Evolutionary conservation across 176 grass and related monocot genomes (phyloP).

Genomic region (Lolium multiflorum): DNA sequence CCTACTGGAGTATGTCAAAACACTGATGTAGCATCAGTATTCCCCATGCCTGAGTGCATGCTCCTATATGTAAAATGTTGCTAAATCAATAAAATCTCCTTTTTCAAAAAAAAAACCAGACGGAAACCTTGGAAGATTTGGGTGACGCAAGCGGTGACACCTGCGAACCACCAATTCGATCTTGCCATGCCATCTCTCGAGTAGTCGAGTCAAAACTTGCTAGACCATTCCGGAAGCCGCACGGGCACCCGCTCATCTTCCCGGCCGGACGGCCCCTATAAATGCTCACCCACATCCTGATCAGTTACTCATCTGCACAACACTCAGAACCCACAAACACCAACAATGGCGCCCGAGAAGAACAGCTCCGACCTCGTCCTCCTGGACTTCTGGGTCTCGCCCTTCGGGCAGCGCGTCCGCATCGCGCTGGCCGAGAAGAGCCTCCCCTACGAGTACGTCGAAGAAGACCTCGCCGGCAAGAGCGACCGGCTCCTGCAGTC

Average conservation of each 20-base stretch:
- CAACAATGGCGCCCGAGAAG: constrained; percentile 23
- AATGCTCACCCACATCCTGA: not conserved
- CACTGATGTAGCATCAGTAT: too few species aligned
- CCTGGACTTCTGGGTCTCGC: constrained; percentile 65
- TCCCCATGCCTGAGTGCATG: too few species aligned
- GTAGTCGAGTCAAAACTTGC: not conserved
- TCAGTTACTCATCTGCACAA: too few species aligned
- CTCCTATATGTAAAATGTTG: too few species aligned
- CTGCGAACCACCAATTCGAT: not conserved
- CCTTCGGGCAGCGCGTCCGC: constrained; percentile 60
- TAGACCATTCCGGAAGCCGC: not conserved
- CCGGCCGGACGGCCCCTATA: not conserved
- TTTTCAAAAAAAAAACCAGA: too few species aligned
- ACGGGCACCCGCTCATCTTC: not conserved
- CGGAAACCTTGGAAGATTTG: too few species aligned
- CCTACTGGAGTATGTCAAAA: too few species aligned
- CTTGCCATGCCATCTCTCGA: not conserved
- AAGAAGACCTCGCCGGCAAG: constrained; percentile 58
- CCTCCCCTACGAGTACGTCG: constrained; percentile 49
- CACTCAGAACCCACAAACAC: not conserved
- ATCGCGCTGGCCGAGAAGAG: constrained; percentile 68
- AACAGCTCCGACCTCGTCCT: constrained; percentile 37
- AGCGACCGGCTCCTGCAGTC: constrained; percentile 64
- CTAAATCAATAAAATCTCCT: too few species aligned
- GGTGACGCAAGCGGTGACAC: too few species aligned